A percentile compares a stretch with the other conserved stretches of the same genome.
Conservation (phyloP, 331 rosid species). For the Rhamnella rubrinervis region DNA sequence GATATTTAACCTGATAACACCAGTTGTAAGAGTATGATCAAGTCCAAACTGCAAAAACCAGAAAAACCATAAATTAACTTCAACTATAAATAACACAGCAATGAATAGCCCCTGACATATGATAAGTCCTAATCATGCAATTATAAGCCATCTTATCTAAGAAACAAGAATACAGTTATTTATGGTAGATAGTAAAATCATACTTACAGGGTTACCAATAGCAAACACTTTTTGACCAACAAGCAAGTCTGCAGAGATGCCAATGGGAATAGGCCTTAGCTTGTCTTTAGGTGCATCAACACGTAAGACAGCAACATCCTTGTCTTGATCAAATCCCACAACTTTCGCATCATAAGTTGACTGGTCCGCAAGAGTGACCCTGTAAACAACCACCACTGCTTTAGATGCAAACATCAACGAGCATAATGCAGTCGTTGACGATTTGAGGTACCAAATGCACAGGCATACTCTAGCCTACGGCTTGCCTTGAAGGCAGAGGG, state of each 20-base stretch:
- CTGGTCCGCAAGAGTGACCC: constrained; percentile 95
- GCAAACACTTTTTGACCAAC: constrained; percentile 97
- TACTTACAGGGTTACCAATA: constrained; percentile 93
- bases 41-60: constrained; percentile 84
- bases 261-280: constrained; percentile 83
- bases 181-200: not conserved
- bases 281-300: constrained; percentile 85
- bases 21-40: constrained; percentile 97
- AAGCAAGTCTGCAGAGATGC: constrained; percentile 83
- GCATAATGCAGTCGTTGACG: not conserved
- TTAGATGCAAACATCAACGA: constrained; percentile 27
- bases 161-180: too few species aligned
- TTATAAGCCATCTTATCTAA: too few species aligned
- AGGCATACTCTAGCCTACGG: too few species aligned
- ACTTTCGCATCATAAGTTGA: constrained; percentile 76
- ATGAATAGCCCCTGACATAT: not conserved
- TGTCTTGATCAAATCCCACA: constrained; percentile 97
- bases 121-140: not conserved
- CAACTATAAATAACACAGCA: not conserved
- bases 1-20: constrained; percentile 76
- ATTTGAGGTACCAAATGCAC: too few species aligned
- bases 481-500: too few species aligned
- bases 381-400: constrained; percentile 48
- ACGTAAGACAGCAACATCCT: constrained; percentile 84
- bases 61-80: constrained; percentile 12